Conservation (phyloP, 192 early-diverging fungal genomes). For the Mortierella alpina region DNA sequence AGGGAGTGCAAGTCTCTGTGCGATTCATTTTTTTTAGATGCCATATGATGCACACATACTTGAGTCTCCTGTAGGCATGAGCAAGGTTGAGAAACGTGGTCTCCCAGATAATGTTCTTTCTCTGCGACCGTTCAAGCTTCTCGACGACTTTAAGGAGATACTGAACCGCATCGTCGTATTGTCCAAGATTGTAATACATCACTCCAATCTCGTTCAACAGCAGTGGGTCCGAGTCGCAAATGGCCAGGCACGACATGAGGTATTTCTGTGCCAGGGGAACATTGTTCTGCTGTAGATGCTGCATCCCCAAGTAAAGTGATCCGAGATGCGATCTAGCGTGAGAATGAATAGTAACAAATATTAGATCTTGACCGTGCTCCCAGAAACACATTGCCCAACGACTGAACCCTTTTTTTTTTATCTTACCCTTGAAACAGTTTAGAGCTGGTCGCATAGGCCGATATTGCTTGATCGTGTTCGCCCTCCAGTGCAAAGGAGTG, state of each 20-base stretch:
- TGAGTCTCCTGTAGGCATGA: constrained; percentile 69
- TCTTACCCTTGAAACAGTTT: constrained; percentile 76
- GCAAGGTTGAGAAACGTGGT: constrained; percentile 75
- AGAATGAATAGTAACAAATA: too few species aligned
- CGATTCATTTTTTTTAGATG: not conserved
- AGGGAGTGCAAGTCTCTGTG: not conserved
- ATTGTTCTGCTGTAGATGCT: constrained; percentile 72
- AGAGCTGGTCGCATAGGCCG: constrained; percentile 73
- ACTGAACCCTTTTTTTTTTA: too few species aligned
- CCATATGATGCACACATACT: constrained; percentile 50
- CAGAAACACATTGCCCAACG: not conserved
- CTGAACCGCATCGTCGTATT: constrained; percentile 64
- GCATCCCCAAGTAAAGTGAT: constrained; percentile 81
- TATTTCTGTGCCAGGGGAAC: constrained; percentile 70
- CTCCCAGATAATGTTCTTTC: constrained; percentile 67
- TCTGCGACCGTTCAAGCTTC: constrained; percentile 59
- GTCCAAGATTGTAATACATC: constrained; percentile 57
- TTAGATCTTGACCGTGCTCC: not conserved
- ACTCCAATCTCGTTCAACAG: constrained; percentile 81
- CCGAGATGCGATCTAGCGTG: constrained; percentile 72
- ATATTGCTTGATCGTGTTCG: constrained; percentile 81
- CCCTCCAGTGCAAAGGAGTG: constrained; percentile 82
- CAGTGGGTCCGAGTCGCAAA: constrained; percentile 73
- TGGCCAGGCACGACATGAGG: constrained; percentile 57
- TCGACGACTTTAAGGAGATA: constrained; percentile 65